These are phyloP conservation scores for Oryza nivara DNA, from an alignment of 176 grass and related monocot species.

Conservation along the genomic window DNA sequence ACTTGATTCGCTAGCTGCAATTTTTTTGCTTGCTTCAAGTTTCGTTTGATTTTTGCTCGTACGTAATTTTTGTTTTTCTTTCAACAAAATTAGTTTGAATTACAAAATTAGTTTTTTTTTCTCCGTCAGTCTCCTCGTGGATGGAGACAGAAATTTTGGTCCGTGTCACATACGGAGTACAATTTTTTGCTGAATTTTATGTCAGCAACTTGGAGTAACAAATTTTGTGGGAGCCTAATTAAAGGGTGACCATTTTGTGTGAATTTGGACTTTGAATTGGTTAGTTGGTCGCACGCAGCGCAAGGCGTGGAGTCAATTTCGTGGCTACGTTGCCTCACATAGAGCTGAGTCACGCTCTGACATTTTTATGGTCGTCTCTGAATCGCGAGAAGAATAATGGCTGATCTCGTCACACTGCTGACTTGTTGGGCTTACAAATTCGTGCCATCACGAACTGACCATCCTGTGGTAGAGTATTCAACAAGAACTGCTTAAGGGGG, in stretches of 20 bases:
- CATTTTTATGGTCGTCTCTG: neutral
- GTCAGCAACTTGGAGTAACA: constrained; percentile 19
- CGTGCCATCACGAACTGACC: neutral
- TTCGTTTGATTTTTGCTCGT: neutral
- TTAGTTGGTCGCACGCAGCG: neutral
- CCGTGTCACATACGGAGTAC: neutral
- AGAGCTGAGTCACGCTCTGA: neutral
- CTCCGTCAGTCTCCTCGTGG: neutral
- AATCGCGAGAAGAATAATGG: neutral
- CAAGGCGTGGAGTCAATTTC: neutral
- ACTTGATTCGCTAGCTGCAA: neutral
- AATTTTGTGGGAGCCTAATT: neutral
- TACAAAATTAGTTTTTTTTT: neutral
- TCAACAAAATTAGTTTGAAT: neutral
- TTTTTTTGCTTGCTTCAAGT: neutral
- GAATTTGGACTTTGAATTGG: neutral
- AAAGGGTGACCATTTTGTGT: neutral
- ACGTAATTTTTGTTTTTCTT: neutral
- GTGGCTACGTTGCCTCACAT: neutral
- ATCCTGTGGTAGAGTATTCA: neutral
- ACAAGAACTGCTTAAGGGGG: no score
- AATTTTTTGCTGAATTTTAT: neutral
- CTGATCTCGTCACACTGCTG: constrained; percentile 2
- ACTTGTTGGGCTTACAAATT: neutral
- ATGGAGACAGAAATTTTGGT: neutral